Evolutionary conservation across 1,284 basidiomycete species (phyloP), one percentile per base, ranked within the genome.

Genomic region (Caloboletus firmus): DNA sequence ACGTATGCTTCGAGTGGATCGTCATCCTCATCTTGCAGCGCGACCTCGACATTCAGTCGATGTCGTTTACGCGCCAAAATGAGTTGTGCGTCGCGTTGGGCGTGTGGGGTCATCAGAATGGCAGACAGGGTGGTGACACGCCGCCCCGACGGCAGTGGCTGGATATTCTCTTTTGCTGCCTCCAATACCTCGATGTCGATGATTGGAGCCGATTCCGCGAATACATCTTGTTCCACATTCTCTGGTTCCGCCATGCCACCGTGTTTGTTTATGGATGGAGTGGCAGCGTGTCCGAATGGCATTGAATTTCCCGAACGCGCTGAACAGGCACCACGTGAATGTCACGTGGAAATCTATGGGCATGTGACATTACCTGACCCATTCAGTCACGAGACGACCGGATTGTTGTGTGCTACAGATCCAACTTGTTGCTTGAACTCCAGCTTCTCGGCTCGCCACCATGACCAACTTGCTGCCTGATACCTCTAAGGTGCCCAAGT

Each of bases 161-260:
- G 89, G 36, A 91, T 87, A 62, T 91, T 91, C 71, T 91, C 89
- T 67, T 91, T 91, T 5, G 87, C 81, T 3, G 87, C 87, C 64
- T 91, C 88, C n/a, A 91, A 77, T 1, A 91, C 74, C 62, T 90
- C 89, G 59, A 83, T 85, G 70, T 91, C 88, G 45, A 91, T 84
- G 43, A 91, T 65, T 11, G 59, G 62, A 0, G 49, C 31, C 2
- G 56, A 55, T 32, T 66, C 66, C 0, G 59, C 54, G 45, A 66
- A 71, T 49, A 70, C 54, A 35, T 72, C 66, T 28, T 60, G 60
- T 42, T 56, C 64, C 36, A 47, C 50, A 40, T 57, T 48, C 6
- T 58, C 62, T 51, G 55, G 54, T 51, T 49, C 57, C 46, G 56
- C 49, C 60, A 69, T 66, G 52, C 40, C 48, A 49, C 54, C 9